A percentile compares a stretch with the other conserved stretches of the same genome.
Conservation (phyloP, 768 basidiomycete species). For the Trametes coccinea region DNA sequence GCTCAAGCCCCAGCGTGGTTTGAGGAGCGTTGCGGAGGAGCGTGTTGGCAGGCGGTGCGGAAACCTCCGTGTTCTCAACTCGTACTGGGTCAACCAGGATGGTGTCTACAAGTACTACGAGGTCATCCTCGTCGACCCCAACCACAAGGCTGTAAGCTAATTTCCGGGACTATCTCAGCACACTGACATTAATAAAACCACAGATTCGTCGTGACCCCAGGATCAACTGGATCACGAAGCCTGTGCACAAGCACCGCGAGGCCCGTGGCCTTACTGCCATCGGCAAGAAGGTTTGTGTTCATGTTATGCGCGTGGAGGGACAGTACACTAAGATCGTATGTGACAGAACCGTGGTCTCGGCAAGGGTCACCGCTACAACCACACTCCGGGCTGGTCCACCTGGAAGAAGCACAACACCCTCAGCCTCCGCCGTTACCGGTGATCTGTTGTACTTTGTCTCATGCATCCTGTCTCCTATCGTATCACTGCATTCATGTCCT, state of each 20-base stretch:
- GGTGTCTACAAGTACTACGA: conserved; percentile 99
- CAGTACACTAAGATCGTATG: neutral
- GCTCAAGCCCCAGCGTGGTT: conserved; percentile 93
- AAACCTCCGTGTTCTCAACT: conserved; percentile 94
- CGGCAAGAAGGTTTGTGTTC: conserved; percentile 80
- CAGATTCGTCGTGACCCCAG: conserved; percentile 93
- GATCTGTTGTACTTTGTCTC: conserved; percentile 32
- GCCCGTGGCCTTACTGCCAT: conserved; percentile 95
- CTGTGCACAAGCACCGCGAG: conserved; percentile 98
- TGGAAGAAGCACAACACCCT: conserved; percentile 99
- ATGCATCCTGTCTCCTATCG: conserved; percentile 32
- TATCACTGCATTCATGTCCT: conserved; percentile 28
- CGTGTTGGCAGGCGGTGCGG: conserved; percentile 96
- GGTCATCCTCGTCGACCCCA: conserved; percentile 96
- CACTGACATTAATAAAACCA: neutral
- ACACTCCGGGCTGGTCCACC: conserved; percentile 84
- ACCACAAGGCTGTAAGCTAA: conserved; percentile 82
- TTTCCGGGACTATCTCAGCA: neutral
- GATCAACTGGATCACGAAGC: conserved; percentile 99
- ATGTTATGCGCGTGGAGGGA: conserved; percentile 3
- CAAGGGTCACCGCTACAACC: conserved; percentile 94
- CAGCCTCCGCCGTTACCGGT: conserved; percentile 87
- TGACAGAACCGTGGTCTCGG: conserved; percentile 94
- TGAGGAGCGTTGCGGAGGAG: conserved; percentile 95
- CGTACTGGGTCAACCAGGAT: conserved; percentile 99